Conservation (phyloP, 2,329 filamentous ascomycete species). For the Aspergillus oerlinghausenensis region DNA sequence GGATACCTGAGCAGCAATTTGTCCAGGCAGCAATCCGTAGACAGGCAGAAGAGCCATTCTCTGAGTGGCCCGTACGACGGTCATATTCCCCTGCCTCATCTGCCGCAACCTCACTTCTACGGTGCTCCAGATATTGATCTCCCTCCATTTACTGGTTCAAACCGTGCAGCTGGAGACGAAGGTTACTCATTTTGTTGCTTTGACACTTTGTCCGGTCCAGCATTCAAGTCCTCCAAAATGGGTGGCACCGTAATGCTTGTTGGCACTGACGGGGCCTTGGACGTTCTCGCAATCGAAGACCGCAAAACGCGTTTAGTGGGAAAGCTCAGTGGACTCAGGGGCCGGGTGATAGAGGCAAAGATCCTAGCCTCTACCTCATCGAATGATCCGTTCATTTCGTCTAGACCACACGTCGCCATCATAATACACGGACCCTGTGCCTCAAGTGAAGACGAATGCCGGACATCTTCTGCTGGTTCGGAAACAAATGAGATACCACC, state of each 20-base stretch:
- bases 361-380: slow-evolving; percentile 66
- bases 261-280: slow-evolving; percentile 74
- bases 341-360: slow-evolving; percentile 76
- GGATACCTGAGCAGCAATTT: slow-evolving; percentile 33
- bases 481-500: slow-evolving; percentile 33
- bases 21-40: slow-evolving; percentile 34
- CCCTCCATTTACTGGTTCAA: slow-evolving; percentile 30
- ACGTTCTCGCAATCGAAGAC: slow-evolving; percentile 69
- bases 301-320: slow-evolving; percentile 66
- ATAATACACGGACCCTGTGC: slow-evolving; percentile 73
- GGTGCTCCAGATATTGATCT: slow-evolving; percentile 68
- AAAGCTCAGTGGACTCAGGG: slow-evolving; percentile 70
- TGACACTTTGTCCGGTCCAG: slow-evolving; percentile 58
- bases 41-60: slow-evolving; percentile 37
- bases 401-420: slow-evolving; percentile 71
- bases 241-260: slow-evolving; percentile 65
- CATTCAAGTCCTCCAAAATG: slow-evolving; percentile 37
- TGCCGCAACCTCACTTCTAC: slow-evolving; percentile 74
- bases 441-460: slow-evolving; percentile 41
- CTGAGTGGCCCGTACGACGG: slow-evolving; percentile 33
- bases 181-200: slow-evolving; percentile 77
- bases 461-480: slow-evolving; percentile 29
- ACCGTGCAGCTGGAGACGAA: slow-evolving; percentile 35
- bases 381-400: slow-evolving; percentile 48
- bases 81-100: slow-evolving; percentile 60